phyloP scores from a whole-genome alignment of 2,329 filamentous ascomycete species.

The Aspergillus alliaceus region DNA sequence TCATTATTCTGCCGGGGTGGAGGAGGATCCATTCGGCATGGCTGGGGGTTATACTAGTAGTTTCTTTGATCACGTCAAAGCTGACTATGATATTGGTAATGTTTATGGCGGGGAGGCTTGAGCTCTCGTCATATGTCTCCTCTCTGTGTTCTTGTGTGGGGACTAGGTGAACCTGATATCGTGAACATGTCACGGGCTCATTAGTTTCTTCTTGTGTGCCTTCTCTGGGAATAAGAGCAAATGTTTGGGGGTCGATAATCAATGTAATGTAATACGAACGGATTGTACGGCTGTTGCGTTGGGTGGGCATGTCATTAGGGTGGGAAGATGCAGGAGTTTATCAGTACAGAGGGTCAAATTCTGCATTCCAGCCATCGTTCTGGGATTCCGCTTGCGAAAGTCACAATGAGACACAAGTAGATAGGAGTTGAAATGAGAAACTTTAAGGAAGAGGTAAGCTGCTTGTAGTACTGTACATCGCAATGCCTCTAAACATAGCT shows the following conservation, averaged over 20 bases:
- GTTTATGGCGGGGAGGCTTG: slow-evolving; percentile 11
- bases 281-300: background rate
- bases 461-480: no score
- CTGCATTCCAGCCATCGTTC: background rate
- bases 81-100: slow-evolving; percentile 13
- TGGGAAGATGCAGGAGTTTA: background rate
- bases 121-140: background rate
- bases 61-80: background rate
- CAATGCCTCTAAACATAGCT: no score
- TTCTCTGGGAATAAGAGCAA: no score
- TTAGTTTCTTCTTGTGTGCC: no score
- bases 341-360: background rate
- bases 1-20: background rate
- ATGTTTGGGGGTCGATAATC: no score
- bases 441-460: no score
- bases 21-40: background rate
- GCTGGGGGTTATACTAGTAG: background rate
- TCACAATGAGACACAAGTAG: background rate
- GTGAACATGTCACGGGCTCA: no score
- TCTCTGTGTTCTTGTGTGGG: background rate
- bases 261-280: no score
- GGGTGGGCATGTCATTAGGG: background rate
- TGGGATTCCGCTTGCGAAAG: background rate
- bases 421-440: background rate
- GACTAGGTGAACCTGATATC: background rate